Conservation (phyloP, 768 basidiomycete genomes). For the Mycena latifolia region DNA sequence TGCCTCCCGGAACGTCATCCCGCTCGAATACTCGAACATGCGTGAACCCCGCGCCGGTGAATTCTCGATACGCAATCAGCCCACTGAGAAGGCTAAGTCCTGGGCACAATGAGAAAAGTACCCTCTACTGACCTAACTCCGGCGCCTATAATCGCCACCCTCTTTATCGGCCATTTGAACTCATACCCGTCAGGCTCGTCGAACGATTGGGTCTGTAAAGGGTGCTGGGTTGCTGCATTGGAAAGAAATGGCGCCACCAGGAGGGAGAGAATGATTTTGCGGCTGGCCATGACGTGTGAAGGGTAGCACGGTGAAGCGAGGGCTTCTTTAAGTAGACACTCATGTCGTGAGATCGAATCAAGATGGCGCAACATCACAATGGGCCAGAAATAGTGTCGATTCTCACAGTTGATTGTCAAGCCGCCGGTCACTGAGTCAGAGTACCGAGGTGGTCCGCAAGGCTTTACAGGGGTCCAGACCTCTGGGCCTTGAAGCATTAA, state of each 20-base stretch:
- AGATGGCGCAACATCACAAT: constrained; percentile 31
- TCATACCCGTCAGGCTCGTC: constrained; percentile 38
- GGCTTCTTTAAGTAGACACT: constrained; percentile 7
- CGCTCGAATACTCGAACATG: constrained; percentile 40
- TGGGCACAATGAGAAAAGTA: not conserved
- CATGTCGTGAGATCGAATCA: constrained; percentile 32
- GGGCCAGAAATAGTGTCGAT: not conserved
- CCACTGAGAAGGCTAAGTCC: constrained; percentile 41
- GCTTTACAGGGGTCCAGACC: too few species aligned
- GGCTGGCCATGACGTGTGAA: not conserved
- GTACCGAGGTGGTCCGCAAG: too few species aligned
- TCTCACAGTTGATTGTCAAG: not conserved
- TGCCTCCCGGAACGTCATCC: constrained; percentile 54
- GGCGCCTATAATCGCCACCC: constrained; percentile 56
- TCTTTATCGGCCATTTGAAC: constrained; percentile 53
- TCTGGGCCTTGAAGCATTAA: too few species aligned
- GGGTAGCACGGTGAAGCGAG: not conserved
- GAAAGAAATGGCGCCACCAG: not conserved
- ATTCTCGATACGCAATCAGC: constrained; percentile 51
- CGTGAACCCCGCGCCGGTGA: constrained; percentile 49
- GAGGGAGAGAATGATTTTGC: constrained; percentile 1
- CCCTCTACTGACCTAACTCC: constrained; percentile 50
- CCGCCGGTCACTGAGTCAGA: too few species aligned
- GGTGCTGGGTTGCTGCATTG: constrained; percentile 3
- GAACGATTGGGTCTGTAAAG: not conserved